Evolutionary conservation across 805 yeast species (phyloP).

Genomic region (Lachancea waltii): DNA sequence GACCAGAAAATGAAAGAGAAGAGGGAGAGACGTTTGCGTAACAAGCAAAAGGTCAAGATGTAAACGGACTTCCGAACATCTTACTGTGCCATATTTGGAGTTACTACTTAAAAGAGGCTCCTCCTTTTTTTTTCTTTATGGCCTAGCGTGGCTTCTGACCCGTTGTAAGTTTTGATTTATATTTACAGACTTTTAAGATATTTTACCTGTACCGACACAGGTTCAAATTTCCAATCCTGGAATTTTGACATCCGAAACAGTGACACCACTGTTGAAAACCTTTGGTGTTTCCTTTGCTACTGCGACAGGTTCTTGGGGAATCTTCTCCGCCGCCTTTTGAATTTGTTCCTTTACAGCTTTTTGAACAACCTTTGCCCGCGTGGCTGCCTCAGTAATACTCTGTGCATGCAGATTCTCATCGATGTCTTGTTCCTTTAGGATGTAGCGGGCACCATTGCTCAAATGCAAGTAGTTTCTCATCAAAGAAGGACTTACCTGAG

Average conservation of each 20-base stretch:
- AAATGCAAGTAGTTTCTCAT: slow-evolving; percentile 78
- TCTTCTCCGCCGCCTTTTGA: background rate
- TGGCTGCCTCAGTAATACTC: background rate
- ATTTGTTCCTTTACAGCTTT: background rate
- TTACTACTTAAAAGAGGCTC: no score
- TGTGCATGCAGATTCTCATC: slow-evolving; percentile 10
- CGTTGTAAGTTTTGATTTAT: background rate
- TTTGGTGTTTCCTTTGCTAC: background rate
- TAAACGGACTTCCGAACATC: slow-evolving; percentile 3
- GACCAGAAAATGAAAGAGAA: slow-evolving; percentile 76
- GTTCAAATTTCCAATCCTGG: slow-evolving; percentile 25
- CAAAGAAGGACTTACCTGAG: slow-evolving; percentile 66
- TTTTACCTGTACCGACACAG: background rate
- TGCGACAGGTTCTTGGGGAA: background rate
- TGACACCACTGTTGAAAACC: slow-evolving; percentile 18
- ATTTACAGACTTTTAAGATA: background rate
- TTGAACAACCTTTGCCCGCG: background rate
- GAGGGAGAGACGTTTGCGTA: slow-evolving; percentile 67
- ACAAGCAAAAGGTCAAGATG: slow-evolving; percentile 48
- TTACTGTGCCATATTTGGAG: background rate
- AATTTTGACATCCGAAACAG: slow-evolving; percentile 24
- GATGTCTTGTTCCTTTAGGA: slow-evolving; percentile 33
- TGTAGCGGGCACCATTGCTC: slow-evolving; percentile 67
- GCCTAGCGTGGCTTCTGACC: no score
- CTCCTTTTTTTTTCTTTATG: no score